Evolutionary conservation across 768 basidiomycete species (phyloP), one percentile per base, ranked within the genome.

Genomic region (Lentinus tigrinus): DNA sequence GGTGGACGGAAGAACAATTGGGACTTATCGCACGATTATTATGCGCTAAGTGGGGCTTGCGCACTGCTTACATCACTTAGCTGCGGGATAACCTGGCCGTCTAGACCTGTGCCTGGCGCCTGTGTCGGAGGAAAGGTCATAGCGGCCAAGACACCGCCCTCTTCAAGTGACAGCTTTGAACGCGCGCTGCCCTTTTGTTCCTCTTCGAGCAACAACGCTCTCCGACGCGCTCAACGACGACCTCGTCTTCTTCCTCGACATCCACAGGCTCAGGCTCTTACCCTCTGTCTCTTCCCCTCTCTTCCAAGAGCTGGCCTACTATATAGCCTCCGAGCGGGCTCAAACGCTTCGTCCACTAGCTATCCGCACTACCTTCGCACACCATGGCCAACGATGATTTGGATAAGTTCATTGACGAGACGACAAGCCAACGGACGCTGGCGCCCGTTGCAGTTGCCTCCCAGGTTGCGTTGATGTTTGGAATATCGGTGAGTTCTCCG

Each of bases 391-490:
- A 61, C 47, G 59, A 54, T 47, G 55, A 57, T 43, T 39, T 69
- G 34, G 63, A 56, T 44, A 62, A 70, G 46, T 53, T 69, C 26
- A 63, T 69, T 56, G 58, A 63, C 58, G 63, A 71, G 56, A 68
- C 63, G 56, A 40, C 67, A 21, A 63, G 63, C 52, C 68, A 67
- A 61, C 76, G 88, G 81, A 80, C 85, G 79, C 85, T 89, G 81
- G 85, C 84, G 79, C 90, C 91, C 74, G 79, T 81, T 57, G 89
- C 91, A 54, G 91, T 93, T 27, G 87, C 81, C 60, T 84, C 84
- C n/a, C 91, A 93, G 71, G 84, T 89, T 43, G 78, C 77, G 40
- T 77, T 91, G 42, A 92, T 92, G 91, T 77, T 77, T 62, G 72
- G 82, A 55, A 60, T 92, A 56, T 91, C 91, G 51, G 91, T 91